A percentile compares a stretch with the other conserved stretches of the same genome.
Evolutionary conservation across 73 alveolate species (phyloP).

Genomic region (Symbiodinium pilosum): DNA sequence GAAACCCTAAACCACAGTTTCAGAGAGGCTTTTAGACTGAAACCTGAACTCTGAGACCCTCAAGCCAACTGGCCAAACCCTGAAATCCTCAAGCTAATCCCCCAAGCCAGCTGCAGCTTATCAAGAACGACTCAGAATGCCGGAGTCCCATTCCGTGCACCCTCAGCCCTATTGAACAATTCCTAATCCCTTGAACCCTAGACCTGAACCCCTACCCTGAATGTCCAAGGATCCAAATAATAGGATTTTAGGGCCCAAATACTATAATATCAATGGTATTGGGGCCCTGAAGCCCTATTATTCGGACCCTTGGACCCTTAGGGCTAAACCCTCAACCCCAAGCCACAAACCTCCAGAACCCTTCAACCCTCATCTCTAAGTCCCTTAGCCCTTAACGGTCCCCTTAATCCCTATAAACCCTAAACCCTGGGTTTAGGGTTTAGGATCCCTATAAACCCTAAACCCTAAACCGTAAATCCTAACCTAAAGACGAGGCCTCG

Average conservation of each 20-base stretch:
- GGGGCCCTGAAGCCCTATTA: too few species aligned
- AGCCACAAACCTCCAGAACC: background rate
- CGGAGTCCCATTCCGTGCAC: too few species aligned
- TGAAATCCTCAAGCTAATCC: background rate
- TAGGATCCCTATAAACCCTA: background rate
- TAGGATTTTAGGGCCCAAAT: too few species aligned
- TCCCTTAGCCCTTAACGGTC: too few species aligned
- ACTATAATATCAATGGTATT: too few species aligned
- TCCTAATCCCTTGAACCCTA: too few species aligned
- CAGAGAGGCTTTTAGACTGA: background rate
- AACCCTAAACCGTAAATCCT: background rate
- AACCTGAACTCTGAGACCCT: background rate
- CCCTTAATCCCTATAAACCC: background rate
- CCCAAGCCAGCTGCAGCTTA: too few species aligned
- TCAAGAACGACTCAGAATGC: background rate
- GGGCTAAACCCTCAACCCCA: background rate
- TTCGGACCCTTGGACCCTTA: too few species aligned
- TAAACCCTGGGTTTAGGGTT: slow-evolving; percentile 7
- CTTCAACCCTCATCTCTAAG: background rate
- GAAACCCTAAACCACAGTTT: background rate
- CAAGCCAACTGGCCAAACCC: background rate
- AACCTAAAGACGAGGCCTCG: background rate
- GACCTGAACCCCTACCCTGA: too few species aligned
- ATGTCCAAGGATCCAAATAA: too few species aligned
- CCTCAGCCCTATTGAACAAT: too few species aligned